Evolutionary conservation across 2,329 filamentous ascomycete species (phyloP), one percentile per base, ranked within the genome.

Genomic region (Tolypocladium inflatum): DNA sequence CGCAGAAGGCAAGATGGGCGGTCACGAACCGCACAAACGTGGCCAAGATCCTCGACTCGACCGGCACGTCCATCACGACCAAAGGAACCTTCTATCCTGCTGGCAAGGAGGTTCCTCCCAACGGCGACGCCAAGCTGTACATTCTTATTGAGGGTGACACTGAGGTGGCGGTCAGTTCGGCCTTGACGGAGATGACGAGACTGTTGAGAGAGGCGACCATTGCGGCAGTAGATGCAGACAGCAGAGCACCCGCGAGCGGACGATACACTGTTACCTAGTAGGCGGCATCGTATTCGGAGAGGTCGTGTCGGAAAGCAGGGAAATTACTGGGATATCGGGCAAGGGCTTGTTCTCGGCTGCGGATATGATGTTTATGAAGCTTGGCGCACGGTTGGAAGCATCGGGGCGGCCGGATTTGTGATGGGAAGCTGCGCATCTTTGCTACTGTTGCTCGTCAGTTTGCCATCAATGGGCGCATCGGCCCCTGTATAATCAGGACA

Each of bases 21-120:
- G 94, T 99, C 76, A 99, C 94, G 43, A 99, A 99, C 73, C 86
- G 94, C 63, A 97, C 94, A 41, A 99, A 99, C 68, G 94, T 99
- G 58, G 92, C 93, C 65, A 99, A 97, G 80, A 97, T 99, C 65
- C 81, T 99, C 63, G 94, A 99, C 69, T 84, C 90, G 11, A 97
- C 93, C 0, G 93, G 91, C 45, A 96, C 92, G 1, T 96, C 91
- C 8, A 99, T 99, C 71, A 99, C 94, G 0, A 97, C 91, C 51
- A 99, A 99, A 78, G 94, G 94, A 64, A 94, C 82, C 61, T 97
- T 91, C 72, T 97, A 97, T 67, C 73, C 87, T 1, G 68, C 85
- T 2, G 92, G 91, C 63, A 96, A 96, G 71, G 87, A 90, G 63
- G 91, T 91, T 2, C 84, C 80, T 9, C 73, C 87, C 0, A 86